A percentile compares a stretch with the other conserved stretches of the same genome.
phyloP scores from a whole-genome alignment of 192 early-diverging fungal genomes.

The Podila verticillata region DNA sequence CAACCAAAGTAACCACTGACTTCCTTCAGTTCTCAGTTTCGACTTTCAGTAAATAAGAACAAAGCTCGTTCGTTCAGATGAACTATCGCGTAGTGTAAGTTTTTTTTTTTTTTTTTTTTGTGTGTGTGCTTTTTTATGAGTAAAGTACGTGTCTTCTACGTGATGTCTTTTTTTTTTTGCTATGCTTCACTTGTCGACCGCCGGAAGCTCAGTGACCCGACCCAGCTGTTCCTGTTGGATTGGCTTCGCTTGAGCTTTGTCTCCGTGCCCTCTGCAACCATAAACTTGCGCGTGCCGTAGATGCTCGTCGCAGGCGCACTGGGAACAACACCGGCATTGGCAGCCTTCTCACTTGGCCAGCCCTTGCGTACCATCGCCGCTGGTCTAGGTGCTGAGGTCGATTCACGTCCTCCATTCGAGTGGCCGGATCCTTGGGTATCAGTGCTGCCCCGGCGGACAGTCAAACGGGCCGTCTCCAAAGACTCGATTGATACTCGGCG shows the following conservation, averaged over 20 bases:
- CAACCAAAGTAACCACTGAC: too few relatives aligned
- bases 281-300: constrained; percentile 47
- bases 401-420: constrained; percentile 29
- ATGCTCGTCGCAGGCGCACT: constrained; percentile 23
- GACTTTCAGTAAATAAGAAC: too few relatives aligned
- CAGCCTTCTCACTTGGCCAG: constrained; percentile 50
- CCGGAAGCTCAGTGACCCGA: constrained; percentile 35
- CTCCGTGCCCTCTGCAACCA: constrained; percentile 2
- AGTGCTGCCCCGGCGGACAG: constrained; percentile 26
- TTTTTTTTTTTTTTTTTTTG: neutral
- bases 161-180: neutral
- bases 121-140: too few relatives aligned
- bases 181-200: constrained; percentile 15
- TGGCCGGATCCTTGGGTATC: constrained; percentile 27
- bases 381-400: constrained; percentile 21
- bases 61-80: too few relatives aligned
- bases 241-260: constrained; percentile 29
- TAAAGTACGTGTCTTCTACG: too few relatives aligned
- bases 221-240: constrained; percentile 32
- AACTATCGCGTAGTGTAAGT: too few relatives aligned
- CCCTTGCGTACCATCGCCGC: constrained; percentile 46
- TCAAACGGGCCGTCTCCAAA: constrained; percentile 3
- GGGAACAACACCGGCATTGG: constrained; percentile 39
- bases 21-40: too few relatives aligned
- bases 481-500: constrained; percentile 40